Percentiles rank a stretch among this genome's conserved stretches.
phyloP scores from a whole-genome alignment of 495 filamentous ascomycete genomes.

The Stereocaulon alpinum region DNA sequence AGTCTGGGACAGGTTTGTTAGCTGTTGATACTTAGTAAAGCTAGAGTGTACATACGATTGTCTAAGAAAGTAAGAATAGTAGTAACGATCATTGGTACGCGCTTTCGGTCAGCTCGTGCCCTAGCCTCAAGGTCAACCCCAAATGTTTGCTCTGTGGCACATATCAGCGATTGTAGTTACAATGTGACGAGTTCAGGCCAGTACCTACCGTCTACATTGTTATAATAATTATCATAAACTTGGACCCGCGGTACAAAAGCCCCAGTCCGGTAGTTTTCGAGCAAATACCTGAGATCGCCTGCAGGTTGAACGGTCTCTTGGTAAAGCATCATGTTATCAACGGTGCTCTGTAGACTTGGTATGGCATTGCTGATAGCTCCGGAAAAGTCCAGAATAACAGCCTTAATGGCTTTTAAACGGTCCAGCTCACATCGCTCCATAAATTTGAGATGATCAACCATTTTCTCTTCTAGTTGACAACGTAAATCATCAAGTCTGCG shows the following conservation, averaged over 20 bases:
- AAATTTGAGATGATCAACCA: constrained; percentile 83
- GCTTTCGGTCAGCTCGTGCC: constrained; percentile 85
- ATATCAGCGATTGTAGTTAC: constrained; percentile 19
- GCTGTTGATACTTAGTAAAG: constrained; percentile 16
- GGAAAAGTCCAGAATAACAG: constrained; percentile 94
- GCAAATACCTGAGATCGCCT: constrained; percentile 83
- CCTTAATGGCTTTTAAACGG: constrained; percentile 92
- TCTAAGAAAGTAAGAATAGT: constrained; percentile 90
- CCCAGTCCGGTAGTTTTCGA: constrained; percentile 97
- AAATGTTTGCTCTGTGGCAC: constrained; percentile 72
- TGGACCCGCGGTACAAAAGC: constrained; percentile 86
- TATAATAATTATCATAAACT: constrained; percentile 98
- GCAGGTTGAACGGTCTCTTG: constrained; percentile 94
- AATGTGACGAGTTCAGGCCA: not conserved
- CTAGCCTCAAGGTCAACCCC: constrained; percentile 93
- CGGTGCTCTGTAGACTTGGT: constrained; percentile 83
- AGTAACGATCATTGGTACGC: constrained; percentile 87
- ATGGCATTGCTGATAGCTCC: constrained; percentile 98
- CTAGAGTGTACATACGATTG: constrained; percentile 46
- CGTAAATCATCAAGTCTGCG: constrained; percentile 78
- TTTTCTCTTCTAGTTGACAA: constrained; percentile 88
- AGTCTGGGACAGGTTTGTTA: constrained; percentile 42
- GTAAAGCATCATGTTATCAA: constrained; percentile 97
- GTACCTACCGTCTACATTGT: constrained; percentile 67
- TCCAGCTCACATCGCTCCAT: constrained; percentile 98